Base-by-base conservation (phyloP, 345 rosid genomes). In the Clarkia xantiana region DNA sequence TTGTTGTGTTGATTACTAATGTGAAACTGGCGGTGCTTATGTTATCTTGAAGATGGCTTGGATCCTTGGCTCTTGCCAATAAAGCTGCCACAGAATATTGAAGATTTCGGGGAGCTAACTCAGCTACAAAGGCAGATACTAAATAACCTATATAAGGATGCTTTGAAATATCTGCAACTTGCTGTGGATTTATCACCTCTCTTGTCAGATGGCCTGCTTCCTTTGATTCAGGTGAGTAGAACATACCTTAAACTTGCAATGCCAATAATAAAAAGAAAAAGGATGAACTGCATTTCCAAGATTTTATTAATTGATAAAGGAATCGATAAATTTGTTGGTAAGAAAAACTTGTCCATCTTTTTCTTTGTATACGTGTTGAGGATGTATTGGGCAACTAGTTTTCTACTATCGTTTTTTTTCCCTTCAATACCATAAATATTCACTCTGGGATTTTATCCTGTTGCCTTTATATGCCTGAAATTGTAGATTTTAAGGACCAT, bases 1-100 rank as follows among this genome's bases (percentile, higher is more conserved):
- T 49, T n/a, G 11, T 11, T 8, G 53, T 5, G 20, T 34, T 29
- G 36, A 29, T 22, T 2, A 20, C 52, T 53, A 14, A 15, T 38
- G 13, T 18, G 10, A 43, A 18, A 25, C 4, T 20, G 40, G 9
- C 15, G 12, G n/a, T n/a, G n/a, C n/a, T n/a, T n/a, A 42, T 14
- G 20, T 51, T 38, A 56, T 25, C 42, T 62, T 12, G 39, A 53
- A 78, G 83, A 60, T 40, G 62, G 68, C 59, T 57, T 82, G 63
- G 88, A 74, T 56, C 67, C 90, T 58, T 82, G 91, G 86, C 69
- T 90, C 62, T 67, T 83, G 70, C 94, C 95, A 12, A 49, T 83
- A 47, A 62, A 42, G 60, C 64, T 76, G 47, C 86, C 79, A 40
- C 57, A 73, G 51, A 51, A 71, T 52, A 23, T 44, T 45, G 79